These are phyloP conservation scores for Puccinia hordei DNA, from an alignment of 1,284 basidiomycete species.

Conservation along the genomic window DNA sequence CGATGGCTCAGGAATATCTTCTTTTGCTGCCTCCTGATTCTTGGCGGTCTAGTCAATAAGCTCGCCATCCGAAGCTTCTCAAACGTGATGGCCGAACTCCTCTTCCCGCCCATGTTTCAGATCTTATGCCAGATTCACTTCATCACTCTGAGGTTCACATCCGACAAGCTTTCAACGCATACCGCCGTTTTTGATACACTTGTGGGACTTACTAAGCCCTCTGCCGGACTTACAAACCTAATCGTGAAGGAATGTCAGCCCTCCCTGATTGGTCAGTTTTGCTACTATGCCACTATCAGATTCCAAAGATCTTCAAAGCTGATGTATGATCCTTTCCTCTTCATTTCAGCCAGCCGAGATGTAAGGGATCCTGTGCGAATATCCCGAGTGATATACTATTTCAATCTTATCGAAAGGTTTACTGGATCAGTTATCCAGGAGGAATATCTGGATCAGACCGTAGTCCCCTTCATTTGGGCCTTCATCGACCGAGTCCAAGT, in stretches of 20 bases:
- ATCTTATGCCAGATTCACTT: constrained; percentile 17
- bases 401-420: constrained; percentile 15
- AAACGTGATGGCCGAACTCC: background rate
- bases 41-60: constrained; percentile 15
- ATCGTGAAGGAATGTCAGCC: constrained; percentile 23
- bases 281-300: background rate
- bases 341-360: background rate
- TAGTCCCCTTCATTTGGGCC: background rate
- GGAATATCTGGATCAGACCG: background rate
- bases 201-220: background rate
- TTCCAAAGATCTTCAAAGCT: background rate
- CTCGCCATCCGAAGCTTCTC: background rate
- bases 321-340: background rate
- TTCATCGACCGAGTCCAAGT: background rate
- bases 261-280: background rate
- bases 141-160: constrained; percentile 12
- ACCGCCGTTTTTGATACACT: background rate
- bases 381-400: constrained; percentile 7
- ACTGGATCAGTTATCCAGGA: background rate
- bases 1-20: constrained; percentile 25
- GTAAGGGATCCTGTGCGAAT: constrained; percentile 1
- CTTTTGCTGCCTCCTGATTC: constrained; percentile 13
- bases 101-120: background rate
- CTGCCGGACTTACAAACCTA: background rate
- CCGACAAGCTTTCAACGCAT: constrained; percentile 2